phyloP scores from a whole-genome alignment of 1,139 yeast genomes.

The Pichia inconspicua region DNA sequence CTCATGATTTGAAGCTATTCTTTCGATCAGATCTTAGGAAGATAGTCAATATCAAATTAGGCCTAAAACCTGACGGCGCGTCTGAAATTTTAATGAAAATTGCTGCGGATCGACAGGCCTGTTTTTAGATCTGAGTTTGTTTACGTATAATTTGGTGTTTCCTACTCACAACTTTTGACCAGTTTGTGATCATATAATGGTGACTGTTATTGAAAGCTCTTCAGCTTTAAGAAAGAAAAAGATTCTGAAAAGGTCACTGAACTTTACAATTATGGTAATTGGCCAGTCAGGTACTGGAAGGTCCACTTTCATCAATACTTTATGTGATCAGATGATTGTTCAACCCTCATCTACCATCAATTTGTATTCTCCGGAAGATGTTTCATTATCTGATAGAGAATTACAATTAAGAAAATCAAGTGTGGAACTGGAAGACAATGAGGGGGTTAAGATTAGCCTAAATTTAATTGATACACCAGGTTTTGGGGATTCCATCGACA shows the following conservation, averaged over 20 bases:
- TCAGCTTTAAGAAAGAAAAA: constrained; percentile 46
- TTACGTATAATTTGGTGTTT: too few relatives aligned
- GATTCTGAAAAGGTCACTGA: constrained; percentile 49
- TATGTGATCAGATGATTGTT: constrained; percentile 80
- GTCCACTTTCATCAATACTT: constrained; percentile 52
- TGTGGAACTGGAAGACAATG: constrained; percentile 65
- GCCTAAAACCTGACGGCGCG: too few relatives aligned
- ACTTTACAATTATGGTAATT: constrained; percentile 52
- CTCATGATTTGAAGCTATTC: too few relatives aligned
- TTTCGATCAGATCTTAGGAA: too few relatives aligned
- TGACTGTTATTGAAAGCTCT: constrained; percentile 27
- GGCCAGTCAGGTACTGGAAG: constrained; percentile 56
- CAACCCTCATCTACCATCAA: constrained; percentile 37
- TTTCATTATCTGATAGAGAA: constrained; percentile 34
- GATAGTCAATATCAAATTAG: too few relatives aligned
- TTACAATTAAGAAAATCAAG: constrained; percentile 42
- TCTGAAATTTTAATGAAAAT: too few relatives aligned
- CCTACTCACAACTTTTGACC: not conserved
- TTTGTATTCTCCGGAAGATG: constrained; percentile 37
- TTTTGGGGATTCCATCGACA: constrained; percentile 64
- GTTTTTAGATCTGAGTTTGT: not conserved
- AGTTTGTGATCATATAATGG: constrained; percentile 16
- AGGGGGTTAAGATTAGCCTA: constrained; percentile 60
- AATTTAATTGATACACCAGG: constrained; percentile 74
- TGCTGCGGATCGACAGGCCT: too few relatives aligned